A percentile compares a stretch with the other conserved stretches of the same genome.
Conservation (phyloP, 2,329 filamentous ascomycete species). For the Claviceps spartinae region DNA sequence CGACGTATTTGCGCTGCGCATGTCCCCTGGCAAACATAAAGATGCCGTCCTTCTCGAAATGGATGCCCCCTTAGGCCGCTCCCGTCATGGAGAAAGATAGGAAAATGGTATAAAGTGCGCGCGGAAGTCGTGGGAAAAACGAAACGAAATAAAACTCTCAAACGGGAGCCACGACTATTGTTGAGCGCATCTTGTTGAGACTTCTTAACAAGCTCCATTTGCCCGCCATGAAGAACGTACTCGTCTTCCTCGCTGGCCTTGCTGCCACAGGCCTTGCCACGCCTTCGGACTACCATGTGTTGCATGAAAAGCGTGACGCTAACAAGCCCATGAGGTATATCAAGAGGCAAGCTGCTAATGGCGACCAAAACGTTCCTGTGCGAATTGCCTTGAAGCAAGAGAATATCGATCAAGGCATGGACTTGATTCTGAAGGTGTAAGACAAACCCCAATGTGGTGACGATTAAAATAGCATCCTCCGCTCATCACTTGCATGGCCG, state of each 20-base stretch:
- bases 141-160: too few relatives aligned
- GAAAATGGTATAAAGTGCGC: background rate
- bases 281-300: constrained; percentile 12
- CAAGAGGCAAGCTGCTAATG: constrained; percentile 11
- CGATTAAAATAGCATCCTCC: background rate
- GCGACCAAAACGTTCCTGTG: constrained; percentile 18
- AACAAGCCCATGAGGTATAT: constrained; percentile 11
- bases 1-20: background rate
- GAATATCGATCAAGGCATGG: constrained; percentile 32
- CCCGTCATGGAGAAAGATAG: background rate
- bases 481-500: too few relatives aligned
- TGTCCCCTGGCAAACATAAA: too few relatives aligned
- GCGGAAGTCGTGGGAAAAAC: background rate
- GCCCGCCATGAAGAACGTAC: constrained; percentile 10
- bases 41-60: background rate
- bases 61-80: background rate
- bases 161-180: background rate
- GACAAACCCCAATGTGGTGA: background rate
- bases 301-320: constrained; percentile 19
- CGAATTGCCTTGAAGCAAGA: constrained; percentile 31
- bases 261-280: constrained; percentile 8
- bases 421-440: constrained; percentile 27
- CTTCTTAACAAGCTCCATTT: background rate
- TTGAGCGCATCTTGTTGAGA: background rate
- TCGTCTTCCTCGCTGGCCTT: constrained; percentile 10